Conservation (phyloP, 495 filamentous ascomycete genomes). For the Penicillium antarcticum region DNA sequence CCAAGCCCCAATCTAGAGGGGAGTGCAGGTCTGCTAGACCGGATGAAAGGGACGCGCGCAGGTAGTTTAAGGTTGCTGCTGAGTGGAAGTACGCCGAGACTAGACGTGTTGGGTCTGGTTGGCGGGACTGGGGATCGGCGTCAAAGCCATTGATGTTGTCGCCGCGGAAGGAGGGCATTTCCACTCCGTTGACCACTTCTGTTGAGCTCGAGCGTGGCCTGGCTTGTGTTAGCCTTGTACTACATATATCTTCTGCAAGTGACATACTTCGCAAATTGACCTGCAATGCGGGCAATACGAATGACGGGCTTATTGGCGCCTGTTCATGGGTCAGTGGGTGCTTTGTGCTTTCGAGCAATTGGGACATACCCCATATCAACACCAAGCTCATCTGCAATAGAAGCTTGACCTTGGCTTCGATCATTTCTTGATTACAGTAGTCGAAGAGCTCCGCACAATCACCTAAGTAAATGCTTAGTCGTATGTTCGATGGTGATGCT, state of each 20-base stretch:
- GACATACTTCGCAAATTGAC: constrained; percentile 82
- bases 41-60: constrained; percentile 76
- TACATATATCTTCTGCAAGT: not conserved
- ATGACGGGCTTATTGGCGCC: constrained; percentile 87
- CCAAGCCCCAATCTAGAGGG: constrained; percentile 90
- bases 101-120: constrained; percentile 75
- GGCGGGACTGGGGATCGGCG: constrained; percentile 56
- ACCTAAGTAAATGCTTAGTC: constrained; percentile 33
- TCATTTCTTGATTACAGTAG: constrained; percentile 86
- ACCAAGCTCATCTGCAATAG: constrained; percentile 22
- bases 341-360: not conserved
- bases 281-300: constrained; percentile 91
- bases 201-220: constrained; percentile 82
- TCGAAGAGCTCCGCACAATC: constrained; percentile 97
- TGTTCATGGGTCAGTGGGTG: constrained; percentile 18
- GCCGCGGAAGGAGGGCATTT: constrained; percentile 86
- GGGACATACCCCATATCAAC: constrained; percentile 22
- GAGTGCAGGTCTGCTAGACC: constrained; percentile 92
- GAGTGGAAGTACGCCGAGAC: constrained; percentile 96
- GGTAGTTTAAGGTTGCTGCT: constrained; percentile 87
- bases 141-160: constrained; percentile 93
- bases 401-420: constrained; percentile 75
- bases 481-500: not conserved
- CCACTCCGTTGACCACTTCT: constrained; percentile 73
- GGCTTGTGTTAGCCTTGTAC: constrained; percentile 6